Base-by-base conservation (phyloP, 2,329 filamentous ascomycete genomes). In the Ilyonectria sp. region DNA sequence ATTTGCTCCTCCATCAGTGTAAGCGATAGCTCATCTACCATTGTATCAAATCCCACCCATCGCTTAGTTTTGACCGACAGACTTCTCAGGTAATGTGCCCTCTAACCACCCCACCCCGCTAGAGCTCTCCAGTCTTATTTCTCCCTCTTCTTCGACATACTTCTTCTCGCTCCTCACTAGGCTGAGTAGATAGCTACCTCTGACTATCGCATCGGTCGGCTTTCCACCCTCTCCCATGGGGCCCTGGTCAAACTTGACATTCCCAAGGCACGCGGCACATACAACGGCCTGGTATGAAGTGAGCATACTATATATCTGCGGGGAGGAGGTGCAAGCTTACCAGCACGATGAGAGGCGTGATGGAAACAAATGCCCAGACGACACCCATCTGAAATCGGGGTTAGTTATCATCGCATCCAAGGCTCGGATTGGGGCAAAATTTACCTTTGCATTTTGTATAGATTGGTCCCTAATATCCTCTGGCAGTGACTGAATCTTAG, bases 331-430 rank as follows among this genome's bases (percentile, higher is more conserved):
- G 29, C 37, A 7, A 9, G 73, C 79, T 69, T 71, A 82, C 82
- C 65, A 82, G 31, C 29, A 81, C 77, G 79, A 91, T 84, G 64
- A 92, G 86, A 0, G 90, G 90, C 13, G 88, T 79, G 43, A 93
- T 85, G 0, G 89, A 82, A 44, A 91, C 84, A 71, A 91, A 91
- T 0, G 90, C 88, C 86, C 90, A 91, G 69, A 90, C 87, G n/a
- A 92, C 87, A 0, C 89, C 90, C 65, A 83, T 84, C 70, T 75
- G 15, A n/a, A 35, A 13, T 15, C 33, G 21, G 19, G 23, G 50
- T 69, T 40, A 68, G 63, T 11, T 23, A 55, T n/a, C 3, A n/a
- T 31, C 33, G 10, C 31, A 10, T 17, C 29, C 8, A 7, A 9
- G 11, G 8, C n/a, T 17, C 9, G 52, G n/a, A 3, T 17, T n/a